phyloP scores from a whole-genome alignment of 345 rosid species.

The Abelmoschus esculentus region DNA sequence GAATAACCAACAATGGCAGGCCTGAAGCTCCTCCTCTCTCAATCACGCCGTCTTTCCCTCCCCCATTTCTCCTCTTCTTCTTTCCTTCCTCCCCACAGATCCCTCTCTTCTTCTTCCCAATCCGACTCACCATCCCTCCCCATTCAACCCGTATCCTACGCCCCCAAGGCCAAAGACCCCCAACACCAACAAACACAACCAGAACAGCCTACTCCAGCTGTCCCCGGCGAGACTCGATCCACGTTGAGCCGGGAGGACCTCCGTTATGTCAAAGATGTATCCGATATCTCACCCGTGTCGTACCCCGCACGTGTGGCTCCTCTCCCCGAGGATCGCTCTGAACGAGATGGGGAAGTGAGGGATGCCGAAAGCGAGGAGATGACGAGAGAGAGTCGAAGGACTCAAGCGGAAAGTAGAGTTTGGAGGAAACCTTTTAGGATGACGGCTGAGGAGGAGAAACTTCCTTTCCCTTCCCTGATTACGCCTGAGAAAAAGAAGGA shows the following conservation, averaged over 20 bases:
- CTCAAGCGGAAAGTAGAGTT: slow-evolving; percentile 27
- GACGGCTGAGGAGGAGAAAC: slow-evolving; percentile 36
- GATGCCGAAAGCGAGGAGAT: slow-evolving; percentile 24
- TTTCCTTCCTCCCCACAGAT: slow-evolving; percentile 23
- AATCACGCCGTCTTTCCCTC: slow-evolving; percentile 41
- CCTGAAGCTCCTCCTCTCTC: slow-evolving; percentile 47
- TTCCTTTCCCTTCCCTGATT: slow-evolving; percentile 61
- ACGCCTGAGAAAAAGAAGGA: slow-evolving; percentile 50
- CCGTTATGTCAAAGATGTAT: slow-evolving; percentile 58
- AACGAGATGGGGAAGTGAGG: slow-evolving; percentile 12
- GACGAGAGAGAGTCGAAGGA: slow-evolving; percentile 33
- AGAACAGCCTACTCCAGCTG: not conserved
- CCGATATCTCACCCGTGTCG: slow-evolving; percentile 56
- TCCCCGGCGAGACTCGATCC: slow-evolving; percentile 10
- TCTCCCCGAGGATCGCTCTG: slow-evolving; percentile 60
- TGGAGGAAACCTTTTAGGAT: slow-evolving; percentile 28
- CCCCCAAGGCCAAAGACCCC: slow-evolving; percentile 42
- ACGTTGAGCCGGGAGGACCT: slow-evolving; percentile 66
- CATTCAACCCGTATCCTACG: slow-evolving; percentile 60
- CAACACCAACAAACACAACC: not conserved
- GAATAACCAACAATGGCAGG: slow-evolving; percentile 32
- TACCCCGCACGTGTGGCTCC: slow-evolving; percentile 73
- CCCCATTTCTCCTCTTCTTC: slow-evolving; percentile 28
- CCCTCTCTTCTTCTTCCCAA: slow-evolving; percentile 28
- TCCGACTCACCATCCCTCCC: slow-evolving; percentile 11